Base-by-base conservation (phyloP, 306 rosid species). In the Mimosa pudica region DNA sequence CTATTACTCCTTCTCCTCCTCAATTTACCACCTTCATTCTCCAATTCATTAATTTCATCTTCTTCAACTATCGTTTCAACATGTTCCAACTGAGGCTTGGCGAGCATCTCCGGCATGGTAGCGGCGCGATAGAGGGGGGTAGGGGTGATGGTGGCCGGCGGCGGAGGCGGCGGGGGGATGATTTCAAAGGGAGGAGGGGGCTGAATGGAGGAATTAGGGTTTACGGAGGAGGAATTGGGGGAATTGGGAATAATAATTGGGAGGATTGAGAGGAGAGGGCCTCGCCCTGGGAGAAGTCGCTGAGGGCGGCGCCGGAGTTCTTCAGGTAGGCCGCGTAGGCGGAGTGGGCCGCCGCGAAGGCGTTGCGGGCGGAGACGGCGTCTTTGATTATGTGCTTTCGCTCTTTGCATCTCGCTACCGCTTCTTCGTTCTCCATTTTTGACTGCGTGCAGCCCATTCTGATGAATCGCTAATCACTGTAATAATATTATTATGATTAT, bases 361-460 rank as follows among this genome's bases (percentile, higher is more conserved):
- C 97, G 85, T 96, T 93, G 9, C 99, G 92, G 1, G 87, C 67
- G 0, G 93, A 13, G 3, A 95, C 97, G 0, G 96, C 92, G 0
- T 88, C 94, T 66, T 91, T 95, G 91, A 95, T 95, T 81, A 24
- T 83, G 1, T 57, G 86, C 83, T 90, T 95, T 3, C 99, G 97
- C 0, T 93, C 92, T 70, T 90, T 95, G 88, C 99, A 95, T 3
- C 98, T 91, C 1, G 90, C 81, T 64, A 95, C 94, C 0, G 96
- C 92, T 75, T 95, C 99, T 65, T 95, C 98, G 89, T 95, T 95
- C 83, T 95, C 98, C 89, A 95, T 95, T 88, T 91, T 95, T 0
- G 99, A 95, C 77, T 95, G 98, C 44, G 82, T 76, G 75, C 99
- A 95, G 35, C 99, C 99, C 99, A 95, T 95, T 1, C 70, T 16